Conservation (phyloP, 164 flowering plant genomes). For the Annona squamosa region DNA sequence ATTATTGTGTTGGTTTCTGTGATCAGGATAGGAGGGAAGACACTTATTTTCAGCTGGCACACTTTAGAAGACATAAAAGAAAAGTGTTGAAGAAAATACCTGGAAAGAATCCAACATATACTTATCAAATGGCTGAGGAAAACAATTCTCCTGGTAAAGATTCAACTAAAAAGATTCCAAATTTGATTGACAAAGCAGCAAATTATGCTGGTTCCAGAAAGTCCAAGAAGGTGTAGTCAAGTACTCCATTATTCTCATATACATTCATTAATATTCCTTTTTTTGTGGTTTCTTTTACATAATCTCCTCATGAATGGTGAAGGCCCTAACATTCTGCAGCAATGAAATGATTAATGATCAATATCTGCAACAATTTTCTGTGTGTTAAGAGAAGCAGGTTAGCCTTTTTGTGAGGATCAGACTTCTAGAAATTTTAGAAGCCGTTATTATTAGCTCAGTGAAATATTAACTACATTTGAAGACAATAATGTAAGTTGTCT, state of each 20-base stretch:
- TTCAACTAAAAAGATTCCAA: conserved; percentile 69
- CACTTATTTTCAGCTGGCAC: conserved; percentile 65
- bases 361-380: neutral
- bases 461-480: too few relatives aligned
- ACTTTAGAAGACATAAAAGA: conserved; percentile 82
- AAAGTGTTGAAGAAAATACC: conserved; percentile 64
- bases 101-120: conserved; percentile 55
- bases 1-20: conserved; percentile 6
- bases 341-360: neutral
- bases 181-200: conserved; percentile 75
- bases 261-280: neutral
- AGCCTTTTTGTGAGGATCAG: too few relatives aligned
- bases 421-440: neutral
- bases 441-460: neutral
- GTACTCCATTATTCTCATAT: neutral
- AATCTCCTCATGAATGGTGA: neutral
- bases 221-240: conserved; percentile 53
- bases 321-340: neutral
- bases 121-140: conserved; percentile 82
- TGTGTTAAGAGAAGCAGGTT: too few relatives aligned
- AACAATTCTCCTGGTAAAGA: conserved; percentile 91
- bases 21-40: conserved; percentile 94
- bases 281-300: neutral
- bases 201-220: conserved; percentile 71
- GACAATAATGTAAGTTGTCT: too few relatives aligned